Evolutionary conservation across 2,329 filamentous ascomycete genomes (phyloP), one percentile per base, ranked within the genome.

Genomic region (Colletotrichum sp.): DNA sequence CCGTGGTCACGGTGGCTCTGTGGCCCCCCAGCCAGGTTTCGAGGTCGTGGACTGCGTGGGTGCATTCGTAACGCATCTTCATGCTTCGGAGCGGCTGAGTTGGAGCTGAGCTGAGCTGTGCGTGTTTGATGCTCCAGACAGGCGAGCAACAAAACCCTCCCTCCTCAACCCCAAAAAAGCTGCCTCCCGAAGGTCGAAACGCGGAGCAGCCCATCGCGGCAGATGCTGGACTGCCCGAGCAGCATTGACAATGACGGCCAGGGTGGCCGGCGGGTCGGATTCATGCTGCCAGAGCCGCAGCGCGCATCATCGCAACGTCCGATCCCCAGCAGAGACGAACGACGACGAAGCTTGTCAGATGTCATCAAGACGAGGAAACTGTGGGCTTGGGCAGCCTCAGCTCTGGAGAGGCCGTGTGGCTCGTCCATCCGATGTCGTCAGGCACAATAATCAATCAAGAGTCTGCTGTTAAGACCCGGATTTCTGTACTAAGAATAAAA

Each of bases 401-500:
- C 57, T 28, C 39, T 75, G 73, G 70, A 64, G 57, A 75, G 48
- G 73, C 73, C 64, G 70, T 68, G 70, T 75, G 70, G 70, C 70
- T 65, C 32, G 13, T 64, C 63, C 64, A 52, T 68, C 70, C 34
- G 64, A 75, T 69, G 64, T 75, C 73, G 57, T 75, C 70, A 75
- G 73, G 64, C 48, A 75, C 64, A 52, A 75, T 34, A 65, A 65
- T 65, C 55, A 61, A 21, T 24, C 64, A 48, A 55, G 59, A 34
- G 43, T 52, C 6, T 52, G 43, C 43, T 52, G n/a, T 21, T 64
- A 48, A 55, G 65, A 34, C 64, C 55, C 55, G 18, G 60, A 65
- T 68, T 75, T 75, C 59, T 63, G 59, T 63, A 32, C 73, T 60
- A 75, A 75, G 64, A 75, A 75, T 73, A 69, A 75, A 57, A 75